Evolutionary conservation across 2,329 filamentous ascomycete species (phyloP).

Genomic region (Dryadomyces quercus-mongolicae): DNA sequence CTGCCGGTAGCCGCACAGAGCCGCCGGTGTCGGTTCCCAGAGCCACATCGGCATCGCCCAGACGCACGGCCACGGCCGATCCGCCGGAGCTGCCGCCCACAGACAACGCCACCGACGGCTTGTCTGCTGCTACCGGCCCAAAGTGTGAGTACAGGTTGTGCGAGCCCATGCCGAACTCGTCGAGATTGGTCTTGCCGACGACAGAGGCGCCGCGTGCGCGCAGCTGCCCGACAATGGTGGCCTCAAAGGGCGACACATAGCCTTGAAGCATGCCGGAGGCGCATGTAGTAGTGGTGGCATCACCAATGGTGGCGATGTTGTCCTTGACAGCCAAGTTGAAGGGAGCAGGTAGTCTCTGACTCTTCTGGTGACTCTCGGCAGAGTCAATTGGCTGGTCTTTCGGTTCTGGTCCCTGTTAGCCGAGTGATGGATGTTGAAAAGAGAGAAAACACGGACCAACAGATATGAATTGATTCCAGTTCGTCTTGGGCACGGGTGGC

Average conservation of each 20-base stretch:
- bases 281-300: constrained; percentile 56
- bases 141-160: constrained; percentile 19
- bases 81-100: constrained; percentile 88
- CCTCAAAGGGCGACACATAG: constrained; percentile 66
- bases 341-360: background rate
- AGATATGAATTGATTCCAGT: constrained; percentile 14
- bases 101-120: constrained; percentile 32
- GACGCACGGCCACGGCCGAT: constrained; percentile 72
- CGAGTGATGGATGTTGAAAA: background rate
- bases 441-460: background rate
- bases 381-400: background rate
- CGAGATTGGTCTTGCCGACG: constrained; percentile 77
- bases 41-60: constrained; percentile 46
- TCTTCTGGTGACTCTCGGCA: background rate
- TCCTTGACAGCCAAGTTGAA: constrained; percentile 55
- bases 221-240: constrained; percentile 63
- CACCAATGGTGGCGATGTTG: constrained; percentile 53
- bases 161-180: constrained; percentile 41
- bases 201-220: constrained; percentile 48
- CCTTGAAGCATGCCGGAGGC: constrained; percentile 58
- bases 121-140: constrained; percentile 16
- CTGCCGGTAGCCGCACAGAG: constrained; percentile 75
- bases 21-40: constrained; percentile 91
- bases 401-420: no score
- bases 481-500: background rate